Evolutionary conservation across 441 rosid genomes (phyloP).

Genomic region (Rhodomyrtus psidioides): DNA sequence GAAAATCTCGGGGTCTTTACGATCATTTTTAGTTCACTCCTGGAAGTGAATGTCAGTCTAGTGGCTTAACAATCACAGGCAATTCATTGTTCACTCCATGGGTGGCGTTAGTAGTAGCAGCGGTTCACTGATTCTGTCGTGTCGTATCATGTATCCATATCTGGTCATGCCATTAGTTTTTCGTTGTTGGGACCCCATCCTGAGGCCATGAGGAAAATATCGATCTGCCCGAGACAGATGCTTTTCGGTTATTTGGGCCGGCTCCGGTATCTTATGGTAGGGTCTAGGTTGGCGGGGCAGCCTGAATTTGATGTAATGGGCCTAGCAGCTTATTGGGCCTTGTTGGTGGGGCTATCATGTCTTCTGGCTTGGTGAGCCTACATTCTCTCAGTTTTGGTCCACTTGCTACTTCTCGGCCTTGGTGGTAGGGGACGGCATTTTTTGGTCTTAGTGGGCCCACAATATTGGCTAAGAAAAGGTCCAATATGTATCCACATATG

Average conservation of each 20-base stretch:
- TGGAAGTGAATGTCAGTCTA: background rate
- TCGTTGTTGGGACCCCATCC: background rate
- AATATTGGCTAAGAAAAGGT: background rate
- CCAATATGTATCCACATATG: background rate
- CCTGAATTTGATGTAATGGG: background rate
- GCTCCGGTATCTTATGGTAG: background rate
- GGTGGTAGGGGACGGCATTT: too few relatives aligned
- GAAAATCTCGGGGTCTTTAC: slow-evolving; percentile 35
- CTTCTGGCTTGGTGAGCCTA: background rate
- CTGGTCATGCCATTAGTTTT: background rate
- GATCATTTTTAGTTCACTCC: slow-evolving; percentile 11
- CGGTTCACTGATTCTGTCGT: background rate
- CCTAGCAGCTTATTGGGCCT: background rate
- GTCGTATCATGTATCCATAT: background rate
- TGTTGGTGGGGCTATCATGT: background rate
- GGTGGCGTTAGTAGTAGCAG: background rate
- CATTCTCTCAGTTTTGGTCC: background rate
- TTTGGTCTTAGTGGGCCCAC: background rate
- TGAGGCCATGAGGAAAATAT: background rate
- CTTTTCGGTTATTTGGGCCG: background rate
- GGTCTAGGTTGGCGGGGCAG: background rate
- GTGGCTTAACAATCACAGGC: background rate
- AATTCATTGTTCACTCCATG: background rate
- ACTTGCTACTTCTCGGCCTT: background rate
- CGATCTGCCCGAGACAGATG: background rate